Percentiles rank a stretch among this genome's conserved stretches.
Conservation (phyloP, 2,329 filamentous ascomycete genomes). For the Arthroderma sp. region DNA sequence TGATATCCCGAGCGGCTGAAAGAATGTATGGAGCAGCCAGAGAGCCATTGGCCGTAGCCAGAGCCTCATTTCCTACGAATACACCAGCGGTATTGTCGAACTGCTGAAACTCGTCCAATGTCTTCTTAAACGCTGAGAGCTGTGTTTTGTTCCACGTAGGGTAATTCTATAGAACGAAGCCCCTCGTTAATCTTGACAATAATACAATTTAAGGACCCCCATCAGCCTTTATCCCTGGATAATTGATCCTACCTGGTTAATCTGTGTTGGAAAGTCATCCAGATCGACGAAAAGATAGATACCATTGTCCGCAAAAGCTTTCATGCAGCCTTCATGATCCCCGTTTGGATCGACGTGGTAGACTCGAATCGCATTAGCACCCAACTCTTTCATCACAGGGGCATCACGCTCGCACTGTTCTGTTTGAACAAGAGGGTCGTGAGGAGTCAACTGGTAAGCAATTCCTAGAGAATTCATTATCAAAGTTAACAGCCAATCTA, state of each 20-base stretch:
- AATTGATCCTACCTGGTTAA: constrained; percentile 24
- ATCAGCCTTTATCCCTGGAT: not conserved
- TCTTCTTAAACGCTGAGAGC: constrained; percentile 51
- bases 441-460: constrained; percentile 53
- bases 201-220: not conserved
- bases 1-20: constrained; percentile 67
- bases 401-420: constrained; percentile 67
- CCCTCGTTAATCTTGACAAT: too few relatives aligned
- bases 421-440: constrained; percentile 64
- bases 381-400: constrained; percentile 62
- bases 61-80: constrained; percentile 78
- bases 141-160: constrained; percentile 64
- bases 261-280: constrained; percentile 38
- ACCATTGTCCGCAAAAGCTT: constrained; percentile 60
- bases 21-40: constrained; percentile 69
- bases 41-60: constrained; percentile 40
- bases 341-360: constrained; percentile 67
- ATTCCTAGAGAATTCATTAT: constrained; percentile 41
- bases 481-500: constrained; percentile 2
- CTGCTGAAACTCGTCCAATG: constrained; percentile 63
- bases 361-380: constrained; percentile 71
- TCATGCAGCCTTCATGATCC: constrained; percentile 70
- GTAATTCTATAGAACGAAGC: constrained; percentile 28
- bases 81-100: constrained; percentile 74
- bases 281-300: constrained; percentile 80